These are phyloP conservation scores for Agrostemma githago DNA, from an alignment of 148 eudicot species.

Conservation along the genomic window DNA sequence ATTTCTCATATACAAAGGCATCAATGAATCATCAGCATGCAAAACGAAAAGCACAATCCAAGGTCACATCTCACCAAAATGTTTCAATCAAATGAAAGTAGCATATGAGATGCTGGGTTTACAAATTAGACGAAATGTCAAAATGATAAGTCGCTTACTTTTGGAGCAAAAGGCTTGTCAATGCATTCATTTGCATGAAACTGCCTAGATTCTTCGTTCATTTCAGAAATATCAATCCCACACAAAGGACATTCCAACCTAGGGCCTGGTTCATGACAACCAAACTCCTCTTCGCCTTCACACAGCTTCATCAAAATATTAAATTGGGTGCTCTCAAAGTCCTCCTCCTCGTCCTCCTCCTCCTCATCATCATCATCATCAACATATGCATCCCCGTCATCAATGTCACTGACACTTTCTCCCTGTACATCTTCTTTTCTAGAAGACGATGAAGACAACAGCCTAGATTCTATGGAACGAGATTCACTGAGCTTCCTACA, in stretches of 20 bases:
- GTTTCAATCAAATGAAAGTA: neutral
- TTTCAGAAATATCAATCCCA: constrained; percentile 54
- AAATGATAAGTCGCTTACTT: constrained; percentile 28
- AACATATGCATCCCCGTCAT: constrained; percentile 12
- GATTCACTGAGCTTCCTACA: constrained; percentile 13
- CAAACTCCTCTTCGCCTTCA: constrained; percentile 31
- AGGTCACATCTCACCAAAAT: neutral
- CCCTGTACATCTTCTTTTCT: constrained; percentile 11
- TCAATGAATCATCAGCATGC: constrained; percentile 2
- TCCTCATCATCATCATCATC: constrained; percentile 17
- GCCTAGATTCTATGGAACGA: constrained; percentile 45
- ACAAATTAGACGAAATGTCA: neutral
- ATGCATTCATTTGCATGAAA: constrained; percentile 79
- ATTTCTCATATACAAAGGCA: neutral
- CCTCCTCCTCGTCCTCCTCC: constrained; percentile 22
- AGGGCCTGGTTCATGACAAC: constrained; percentile 8
- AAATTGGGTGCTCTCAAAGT: constrained; percentile 43
- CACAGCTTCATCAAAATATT: constrained; percentile 59
- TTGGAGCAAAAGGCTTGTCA: constrained; percentile 38
- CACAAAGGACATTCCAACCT: constrained; percentile 68
- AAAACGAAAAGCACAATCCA: neutral
- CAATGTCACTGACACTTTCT: constrained; percentile 5
- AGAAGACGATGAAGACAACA: constrained; percentile 25
- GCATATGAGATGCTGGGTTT: neutral
- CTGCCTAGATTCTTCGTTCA: constrained; percentile 46